Percentiles rank a stretch among this genome's conserved stretches.
Evolutionary conservation across 192 early-diverging fungal genomes (phyloP).

Genomic region (Lobosporangium transversale): DNA sequence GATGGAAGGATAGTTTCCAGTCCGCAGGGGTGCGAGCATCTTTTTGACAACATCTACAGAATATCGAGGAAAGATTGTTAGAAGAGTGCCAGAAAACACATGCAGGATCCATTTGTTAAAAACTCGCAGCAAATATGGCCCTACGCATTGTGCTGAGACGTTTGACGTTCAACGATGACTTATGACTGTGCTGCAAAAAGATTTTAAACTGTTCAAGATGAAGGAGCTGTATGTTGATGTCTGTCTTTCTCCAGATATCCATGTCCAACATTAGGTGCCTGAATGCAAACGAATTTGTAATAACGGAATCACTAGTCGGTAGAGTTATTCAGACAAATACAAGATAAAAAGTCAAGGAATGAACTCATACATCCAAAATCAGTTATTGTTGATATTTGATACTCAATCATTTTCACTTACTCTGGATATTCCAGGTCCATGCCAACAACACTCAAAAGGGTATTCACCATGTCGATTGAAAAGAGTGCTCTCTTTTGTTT

Average conservation of each 20-base stretch:
- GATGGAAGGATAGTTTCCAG: slow-evolving; percentile 66
- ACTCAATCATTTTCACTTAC: too few relatives aligned
- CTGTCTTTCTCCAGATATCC: slow-evolving; percentile 72
- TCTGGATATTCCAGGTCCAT: slow-evolving; percentile 59
- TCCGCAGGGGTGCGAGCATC: slow-evolving; percentile 66
- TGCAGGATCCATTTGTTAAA: too few relatives aligned
- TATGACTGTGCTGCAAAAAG: slow-evolving; percentile 66
- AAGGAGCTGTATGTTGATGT: slow-evolving; percentile 60
- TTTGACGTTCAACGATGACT: slow-evolving; percentile 65
- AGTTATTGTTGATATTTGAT: too few relatives aligned
- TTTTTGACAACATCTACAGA: slow-evolving; percentile 68
- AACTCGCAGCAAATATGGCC: too few relatives aligned
- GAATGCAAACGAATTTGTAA: slow-evolving; percentile 72
- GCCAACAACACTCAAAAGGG: slow-evolving; percentile 70
- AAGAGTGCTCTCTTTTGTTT: slow-evolving; percentile 72
- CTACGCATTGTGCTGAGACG: slow-evolving; percentile 69
- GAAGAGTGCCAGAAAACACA: background rate
- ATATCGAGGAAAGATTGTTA: background rate
- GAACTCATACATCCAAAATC: background rate
- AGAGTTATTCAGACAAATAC: too few relatives aligned
- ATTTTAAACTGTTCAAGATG: slow-evolving; percentile 70
- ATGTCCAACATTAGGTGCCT: slow-evolving; percentile 71
- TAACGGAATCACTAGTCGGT: slow-evolving; percentile 67
- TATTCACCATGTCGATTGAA: slow-evolving; percentile 65
- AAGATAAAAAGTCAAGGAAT: too few relatives aligned